Percentiles rank a stretch among this genome's conserved stretches.
phyloP scores from a whole-genome alignment of 1,284 basidiomycete species.

The Boletus sp. region DNA sequence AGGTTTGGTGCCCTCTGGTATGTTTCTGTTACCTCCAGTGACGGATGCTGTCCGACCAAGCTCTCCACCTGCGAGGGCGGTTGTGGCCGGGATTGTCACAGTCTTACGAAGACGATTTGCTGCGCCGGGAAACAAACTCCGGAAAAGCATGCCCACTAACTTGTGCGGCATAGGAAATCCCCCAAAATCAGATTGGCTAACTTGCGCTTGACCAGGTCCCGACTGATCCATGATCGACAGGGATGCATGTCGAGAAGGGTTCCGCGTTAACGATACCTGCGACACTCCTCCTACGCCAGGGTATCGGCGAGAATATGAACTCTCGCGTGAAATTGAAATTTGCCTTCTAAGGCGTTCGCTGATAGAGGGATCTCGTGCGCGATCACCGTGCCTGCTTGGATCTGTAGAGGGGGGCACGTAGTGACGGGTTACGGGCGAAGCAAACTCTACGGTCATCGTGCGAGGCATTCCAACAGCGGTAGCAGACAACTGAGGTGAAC shows the following conservation, averaged over 20 bases:
- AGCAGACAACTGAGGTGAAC: conserved; percentile 2
- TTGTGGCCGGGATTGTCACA: conserved; percentile 70
- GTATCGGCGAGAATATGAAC: conserved; percentile 16
- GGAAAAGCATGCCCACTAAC: conserved; percentile 47
- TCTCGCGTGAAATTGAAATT: conserved; percentile 6
- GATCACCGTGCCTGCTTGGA: conserved; percentile 1
- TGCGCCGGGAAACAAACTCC: conserved; percentile 55
- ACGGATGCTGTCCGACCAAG: conserved; percentile 24
- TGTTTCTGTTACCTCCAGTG: conserved; percentile 15
- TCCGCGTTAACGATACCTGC: conserved; percentile 14
- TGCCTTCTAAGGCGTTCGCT: conserved; percentile 9
- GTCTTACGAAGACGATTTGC: conserved; percentile 54
- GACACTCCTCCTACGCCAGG: conserved; percentile 9
- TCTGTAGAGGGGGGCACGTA: conserved; percentile 15
- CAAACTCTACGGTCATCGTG: conserved; percentile 57
- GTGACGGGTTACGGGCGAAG: conserved; percentile 25
- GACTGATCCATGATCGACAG: conserved; percentile 24
- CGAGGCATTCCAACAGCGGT: conserved; percentile 34
- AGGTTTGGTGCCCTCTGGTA: conserved; percentile 42
- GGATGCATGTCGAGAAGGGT: conserved; percentile 15
- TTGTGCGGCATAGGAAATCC: conserved; percentile 85
- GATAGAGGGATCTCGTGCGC: not conserved
- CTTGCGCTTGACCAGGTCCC: conserved; percentile 17
- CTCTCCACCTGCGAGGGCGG: conserved; percentile 49
- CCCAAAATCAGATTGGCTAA: conserved; percentile 60